A percentile compares a stretch with the other conserved stretches of the same genome.
These are phyloP conservation scores for Ricinus communis DNA, from an alignment of 345 rosid genomes.

Conservation along the genomic window DNA sequence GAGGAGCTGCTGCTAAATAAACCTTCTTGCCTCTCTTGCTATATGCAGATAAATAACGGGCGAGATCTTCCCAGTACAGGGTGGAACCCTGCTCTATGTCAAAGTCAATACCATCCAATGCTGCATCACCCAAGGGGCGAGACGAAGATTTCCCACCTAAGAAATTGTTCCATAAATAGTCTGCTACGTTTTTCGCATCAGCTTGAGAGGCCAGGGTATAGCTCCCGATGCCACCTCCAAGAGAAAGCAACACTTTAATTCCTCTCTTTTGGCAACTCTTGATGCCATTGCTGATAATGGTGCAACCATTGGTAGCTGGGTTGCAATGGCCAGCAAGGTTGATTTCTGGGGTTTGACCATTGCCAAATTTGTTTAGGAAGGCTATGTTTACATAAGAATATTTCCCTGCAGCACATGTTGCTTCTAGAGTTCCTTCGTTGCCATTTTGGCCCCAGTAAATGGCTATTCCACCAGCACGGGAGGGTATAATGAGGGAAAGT, in stretches of 20 bases:
- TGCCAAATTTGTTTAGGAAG: conserved; percentile 36
- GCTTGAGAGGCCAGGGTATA: conserved; percentile 25
- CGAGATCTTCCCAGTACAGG: conserved; percentile 26
- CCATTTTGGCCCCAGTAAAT: conserved; percentile 42
- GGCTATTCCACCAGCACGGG: conserved; percentile 28
- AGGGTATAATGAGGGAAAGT: conserved; percentile 2
- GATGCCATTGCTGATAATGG: conserved; percentile 15
- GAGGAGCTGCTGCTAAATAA: conserved; percentile 33
- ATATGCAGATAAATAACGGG: conserved; percentile 18
- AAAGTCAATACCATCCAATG: conserved; percentile 32
- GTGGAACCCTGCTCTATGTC: conserved; percentile 27
- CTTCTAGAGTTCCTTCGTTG: conserved; percentile 32
- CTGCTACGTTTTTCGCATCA: conserved; percentile 27
- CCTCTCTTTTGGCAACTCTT: conserved; percentile 29
- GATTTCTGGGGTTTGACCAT: conserved; percentile 25
- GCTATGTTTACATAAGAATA: conserved; percentile 31
- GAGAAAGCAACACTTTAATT: conserved; percentile 33
- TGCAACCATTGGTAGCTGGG: conserved; percentile 22
- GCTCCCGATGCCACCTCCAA: conserved; percentile 32
- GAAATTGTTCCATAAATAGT: conserved; percentile 29
- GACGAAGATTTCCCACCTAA: conserved; percentile 30
- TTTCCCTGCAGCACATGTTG: conserved; percentile 30
- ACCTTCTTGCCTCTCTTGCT: conserved; percentile 21
- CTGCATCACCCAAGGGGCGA: conserved; percentile 28
- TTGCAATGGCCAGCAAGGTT: conserved; percentile 40